These are phyloP conservation scores for Phytopythium oedochilum DNA, from an alignment of 352 stramenopile species.

Conservation along the genomic window DNA sequence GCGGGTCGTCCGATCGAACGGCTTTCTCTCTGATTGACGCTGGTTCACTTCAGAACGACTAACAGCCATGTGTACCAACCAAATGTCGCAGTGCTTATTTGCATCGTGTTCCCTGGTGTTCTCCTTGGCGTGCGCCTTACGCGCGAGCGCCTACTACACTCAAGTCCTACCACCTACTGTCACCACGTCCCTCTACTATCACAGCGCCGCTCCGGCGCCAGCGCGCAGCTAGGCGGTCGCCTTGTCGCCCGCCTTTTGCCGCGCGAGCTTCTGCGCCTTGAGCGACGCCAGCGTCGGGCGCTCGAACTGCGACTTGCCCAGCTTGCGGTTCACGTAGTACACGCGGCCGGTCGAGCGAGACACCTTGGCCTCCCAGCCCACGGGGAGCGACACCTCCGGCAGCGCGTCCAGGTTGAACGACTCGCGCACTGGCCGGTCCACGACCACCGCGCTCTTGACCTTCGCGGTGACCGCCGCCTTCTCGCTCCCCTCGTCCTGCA, in stretches of 20 bases:
- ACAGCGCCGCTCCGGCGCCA: neutral
- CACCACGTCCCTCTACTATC: conserved; percentile 17
- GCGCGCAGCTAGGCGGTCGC: conserved; percentile 2
- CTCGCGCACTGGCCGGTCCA: conserved; percentile 63
- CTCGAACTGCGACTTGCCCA: conserved; percentile 85
- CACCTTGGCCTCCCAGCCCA: conserved; percentile 86
- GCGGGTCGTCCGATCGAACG: neutral
- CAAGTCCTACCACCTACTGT: conserved; percentile 4
- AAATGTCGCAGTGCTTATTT: neutral
- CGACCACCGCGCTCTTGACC: conserved; percentile 17
- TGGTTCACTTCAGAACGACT: too few species aligned
- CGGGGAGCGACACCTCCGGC: conserved; percentile 72
- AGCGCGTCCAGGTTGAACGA: conserved; percentile 84
- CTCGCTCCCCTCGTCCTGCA: conserved; percentile 25
- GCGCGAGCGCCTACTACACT: neutral
- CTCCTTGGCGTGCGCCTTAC: neutral
- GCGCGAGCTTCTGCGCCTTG: conserved; percentile 79
- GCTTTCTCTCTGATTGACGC: too few species aligned
- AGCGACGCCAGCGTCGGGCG: conserved; percentile 79
- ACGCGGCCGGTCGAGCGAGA: conserved; percentile 80
- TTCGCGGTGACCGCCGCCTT: conserved; percentile 19
- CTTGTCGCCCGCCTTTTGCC: conserved; percentile 46
- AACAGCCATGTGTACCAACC: too few species aligned
- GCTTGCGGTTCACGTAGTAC: conserved; percentile 88
- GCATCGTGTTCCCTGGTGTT: neutral